Conservation (phyloP, 208 protist genomes). For the Novymonas esmeraldas region DNA sequence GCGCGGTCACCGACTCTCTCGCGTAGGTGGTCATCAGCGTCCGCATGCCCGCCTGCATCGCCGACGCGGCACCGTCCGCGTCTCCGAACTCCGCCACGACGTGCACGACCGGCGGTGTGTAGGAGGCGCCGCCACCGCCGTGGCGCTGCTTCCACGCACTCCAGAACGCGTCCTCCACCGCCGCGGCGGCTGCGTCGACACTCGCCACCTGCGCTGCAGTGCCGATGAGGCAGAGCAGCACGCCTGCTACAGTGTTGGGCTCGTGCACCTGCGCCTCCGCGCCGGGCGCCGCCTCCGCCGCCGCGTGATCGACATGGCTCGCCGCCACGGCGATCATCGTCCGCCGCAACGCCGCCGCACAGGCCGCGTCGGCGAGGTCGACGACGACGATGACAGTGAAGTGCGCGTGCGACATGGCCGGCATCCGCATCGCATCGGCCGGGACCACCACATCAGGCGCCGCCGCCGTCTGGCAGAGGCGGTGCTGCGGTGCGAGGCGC, state of each 20-base stretch:
- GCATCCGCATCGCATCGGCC: background rate
- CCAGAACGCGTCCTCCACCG: conserved; percentile 18
- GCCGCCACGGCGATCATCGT: conserved; percentile 11
- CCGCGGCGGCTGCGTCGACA: background rate
- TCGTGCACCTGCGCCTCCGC: background rate
- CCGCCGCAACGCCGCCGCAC: background rate
- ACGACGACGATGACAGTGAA: conserved; percentile 28
- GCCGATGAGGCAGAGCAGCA: conserved; percentile 17
- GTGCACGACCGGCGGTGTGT: conserved; percentile 2
- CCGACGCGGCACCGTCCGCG: conserved; percentile 3
- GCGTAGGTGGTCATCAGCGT: conserved; percentile 24
- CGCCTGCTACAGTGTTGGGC: conserved; percentile 16
- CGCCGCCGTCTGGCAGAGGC: background rate
- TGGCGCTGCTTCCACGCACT: conserved; percentile 13
- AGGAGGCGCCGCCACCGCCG: background rate
- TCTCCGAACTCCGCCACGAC: conserved; percentile 17
- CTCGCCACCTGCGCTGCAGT: background rate
- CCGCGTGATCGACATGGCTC: conserved; percentile 17
- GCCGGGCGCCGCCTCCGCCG: background rate
- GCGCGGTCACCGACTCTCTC: conserved; percentile 8
- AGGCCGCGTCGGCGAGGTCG: conserved; percentile 2
- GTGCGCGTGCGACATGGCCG: conserved; percentile 26
- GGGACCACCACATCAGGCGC: background rate
- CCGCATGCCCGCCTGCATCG: conserved; percentile 18
- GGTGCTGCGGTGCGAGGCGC: conserved; percentile 1